phyloP scores from a whole-genome alignment of 345 rosid species.

The Anacardium occidentale region DNA sequence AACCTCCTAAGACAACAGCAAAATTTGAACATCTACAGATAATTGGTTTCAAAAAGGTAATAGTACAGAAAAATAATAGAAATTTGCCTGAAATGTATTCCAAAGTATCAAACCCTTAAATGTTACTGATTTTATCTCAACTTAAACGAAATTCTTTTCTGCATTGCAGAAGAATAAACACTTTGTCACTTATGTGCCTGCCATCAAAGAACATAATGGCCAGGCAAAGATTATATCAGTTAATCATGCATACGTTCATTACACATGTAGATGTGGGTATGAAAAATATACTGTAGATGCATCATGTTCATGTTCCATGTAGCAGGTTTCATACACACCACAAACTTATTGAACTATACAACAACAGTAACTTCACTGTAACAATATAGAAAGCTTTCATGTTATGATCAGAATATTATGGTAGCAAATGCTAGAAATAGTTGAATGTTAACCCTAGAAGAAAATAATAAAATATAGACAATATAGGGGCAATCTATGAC shows the following conservation, averaged over 20 bases:
- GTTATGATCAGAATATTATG: not conserved
- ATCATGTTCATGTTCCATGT: not conserved
- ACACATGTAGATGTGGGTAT: not conserved
- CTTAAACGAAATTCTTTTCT: not conserved
- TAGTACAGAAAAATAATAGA: not conserved
- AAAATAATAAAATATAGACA: not conserved
- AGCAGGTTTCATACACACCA: not conserved
- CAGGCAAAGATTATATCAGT: not conserved
- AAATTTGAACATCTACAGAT: not conserved
- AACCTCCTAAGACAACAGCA: not conserved
- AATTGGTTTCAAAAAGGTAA: not conserved
- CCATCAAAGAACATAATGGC: not conserved
- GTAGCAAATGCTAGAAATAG: not conserved
- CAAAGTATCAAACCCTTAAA: not conserved
- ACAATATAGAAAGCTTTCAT: not conserved
- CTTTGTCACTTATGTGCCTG: not conserved
- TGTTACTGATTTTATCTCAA: not conserved
- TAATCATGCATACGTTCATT: not conserved
- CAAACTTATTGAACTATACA: not conserved
- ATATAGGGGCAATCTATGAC: not conserved
- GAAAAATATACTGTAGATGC: not conserved
- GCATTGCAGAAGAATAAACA: not conserved
- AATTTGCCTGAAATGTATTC: not conserved
- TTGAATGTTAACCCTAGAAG: not conserved
- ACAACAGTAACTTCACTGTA: not conserved